Percentiles rank a stretch among this genome's conserved stretches.
phyloP scores from a whole-genome alignment of 2,329 filamentous ascomycete species.

The Didymella pinodella region DNA sequence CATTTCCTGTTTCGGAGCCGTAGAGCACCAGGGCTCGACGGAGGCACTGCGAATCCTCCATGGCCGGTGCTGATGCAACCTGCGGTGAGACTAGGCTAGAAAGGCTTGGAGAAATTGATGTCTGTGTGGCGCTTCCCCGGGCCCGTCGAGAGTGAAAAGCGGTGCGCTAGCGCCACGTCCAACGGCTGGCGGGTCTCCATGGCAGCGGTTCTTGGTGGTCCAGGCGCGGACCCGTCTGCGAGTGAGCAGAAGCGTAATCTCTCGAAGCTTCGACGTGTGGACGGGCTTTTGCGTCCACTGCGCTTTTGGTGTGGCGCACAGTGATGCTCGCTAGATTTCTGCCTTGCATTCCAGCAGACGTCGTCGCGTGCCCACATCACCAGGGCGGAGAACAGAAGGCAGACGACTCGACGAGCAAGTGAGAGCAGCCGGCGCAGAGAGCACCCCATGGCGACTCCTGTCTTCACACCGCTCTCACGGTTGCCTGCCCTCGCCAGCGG shows the following conservation, averaged over 20 bases:
- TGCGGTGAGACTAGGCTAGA: slow-evolving; percentile 34
- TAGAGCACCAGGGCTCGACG: slow-evolving; percentile 77
- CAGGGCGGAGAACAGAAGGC: not conserved
- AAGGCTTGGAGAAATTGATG: slow-evolving; percentile 19
- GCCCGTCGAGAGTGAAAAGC: slow-evolving; percentile 23
- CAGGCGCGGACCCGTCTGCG: slow-evolving; percentile 4
- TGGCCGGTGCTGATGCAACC: slow-evolving; percentile 27
- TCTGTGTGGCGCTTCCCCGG: slow-evolving; percentile 32
- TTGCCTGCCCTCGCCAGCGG: slow-evolving; percentile 14
- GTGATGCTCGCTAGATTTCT: slow-evolving; percentile 16
- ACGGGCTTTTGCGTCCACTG: slow-evolving; percentile 12
- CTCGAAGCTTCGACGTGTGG: slow-evolving; percentile 16
- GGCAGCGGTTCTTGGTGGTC: slow-evolving; percentile 16
- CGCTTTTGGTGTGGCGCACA: slow-evolving; percentile 17
- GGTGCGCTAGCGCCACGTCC: slow-evolving; percentile 43
- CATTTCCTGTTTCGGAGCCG: slow-evolving; percentile 93
- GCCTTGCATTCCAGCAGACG: slow-evolving; percentile 10
- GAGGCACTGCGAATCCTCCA: slow-evolving; percentile 30
- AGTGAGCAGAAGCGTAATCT: slow-evolving; percentile 16
- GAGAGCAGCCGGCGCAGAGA: not conserved
- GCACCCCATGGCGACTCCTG: not conserved
- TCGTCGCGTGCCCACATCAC: slow-evolving; percentile 2
- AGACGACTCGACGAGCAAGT: not conserved
- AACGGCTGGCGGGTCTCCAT: slow-evolving; percentile 35
- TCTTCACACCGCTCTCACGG: slow-evolving; percentile 21